Base-by-base conservation (phyloP, 2,329 filamentous ascomycete genomes). In the Colletotrichum sidae region DNA sequence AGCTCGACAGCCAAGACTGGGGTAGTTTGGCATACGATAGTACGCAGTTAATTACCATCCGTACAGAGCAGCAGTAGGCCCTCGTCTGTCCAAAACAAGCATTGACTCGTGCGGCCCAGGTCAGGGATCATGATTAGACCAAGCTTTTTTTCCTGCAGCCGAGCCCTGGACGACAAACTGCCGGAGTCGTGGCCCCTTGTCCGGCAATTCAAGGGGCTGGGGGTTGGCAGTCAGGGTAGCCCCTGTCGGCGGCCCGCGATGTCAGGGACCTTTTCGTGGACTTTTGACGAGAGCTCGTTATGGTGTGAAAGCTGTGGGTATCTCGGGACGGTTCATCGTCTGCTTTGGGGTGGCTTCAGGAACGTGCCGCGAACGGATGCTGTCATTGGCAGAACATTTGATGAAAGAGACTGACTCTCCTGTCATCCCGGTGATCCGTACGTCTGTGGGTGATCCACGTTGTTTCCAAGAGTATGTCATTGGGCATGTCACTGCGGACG, bases 71-170 rank as follows among this genome's bases (percentile, higher is more conserved):
- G 2, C 25, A 25, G 25, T 5, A 25, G 25, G 3, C 4, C 25
- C 60, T 60, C 42, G 38, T 60, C 42, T 50, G 39, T 1, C 44
- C 33, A 33, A 42, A 57, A 60, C 60, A 59, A 59, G 55, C 60
- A 60, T 64, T 60, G 55, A 64, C 55, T 60, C 55, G 55, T 54
- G 60, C 60, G 53, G 44, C 25, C 33, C 15, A 8, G 8, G 2
- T 25, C 55, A 50, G 45, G 60, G 60, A 38, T 63, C n/a, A 4
- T 0, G 47, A 9, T n/a, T 1, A 50, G 25, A 11, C 55, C 34
- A 60, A 65, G 56, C 50, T 60, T 55, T 54, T 64, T 64, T 10
- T 42, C 41, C 25, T 60, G 55, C 60, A 64, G 55, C 50, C 4
- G 37, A n/a, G 4, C 33, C 37, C 55, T 38, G 7, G 33, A 44